A percentile compares a stretch with the other conserved stretches of the same genome.
Evolutionary conservation across 768 basidiomycete species (phyloP).

Genomic region (Chalciporus sphaerocephalus): DNA sequence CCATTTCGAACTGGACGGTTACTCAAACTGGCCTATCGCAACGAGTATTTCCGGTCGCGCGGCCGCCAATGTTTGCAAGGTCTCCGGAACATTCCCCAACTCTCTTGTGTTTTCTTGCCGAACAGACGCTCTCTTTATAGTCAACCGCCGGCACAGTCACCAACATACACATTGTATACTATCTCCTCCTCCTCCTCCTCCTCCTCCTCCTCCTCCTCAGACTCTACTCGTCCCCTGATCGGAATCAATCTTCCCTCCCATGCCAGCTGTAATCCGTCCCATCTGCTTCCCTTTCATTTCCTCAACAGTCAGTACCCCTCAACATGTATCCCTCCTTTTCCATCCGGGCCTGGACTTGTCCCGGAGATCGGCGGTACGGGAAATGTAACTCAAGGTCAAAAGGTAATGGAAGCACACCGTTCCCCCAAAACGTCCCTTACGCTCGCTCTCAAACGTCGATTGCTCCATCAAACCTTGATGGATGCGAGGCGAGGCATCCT

Average conservation of each 20-base stretch:
- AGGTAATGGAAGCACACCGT: slow-evolving; percentile 14
- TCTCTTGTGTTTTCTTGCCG: too few relatives aligned
- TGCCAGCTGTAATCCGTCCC: slow-evolving; percentile 2
- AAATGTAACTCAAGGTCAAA: slow-evolving; percentile 17
- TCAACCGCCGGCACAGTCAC: slow-evolving; percentile 3
- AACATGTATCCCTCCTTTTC: neutral
- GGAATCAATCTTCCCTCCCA: slow-evolving; percentile 3
- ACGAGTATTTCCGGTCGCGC: slow-evolving; percentile 14
- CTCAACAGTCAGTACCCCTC: neutral
- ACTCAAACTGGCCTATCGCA: slow-evolving; percentile 1
- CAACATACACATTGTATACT: too few relatives aligned
- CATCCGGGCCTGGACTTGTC: neutral
- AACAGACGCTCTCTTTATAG: too few relatives aligned
- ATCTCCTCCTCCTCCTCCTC: too few relatives aligned
- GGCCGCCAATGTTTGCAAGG: slow-evolving; percentile 13
- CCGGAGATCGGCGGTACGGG: slow-evolving; percentile 17
- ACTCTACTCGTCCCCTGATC: too few relatives aligned
- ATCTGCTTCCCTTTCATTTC: slow-evolving; percentile 5
- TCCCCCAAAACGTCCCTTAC: slow-evolving; percentile 4
- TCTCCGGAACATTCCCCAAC: neutral
- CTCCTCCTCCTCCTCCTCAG: too few relatives aligned
- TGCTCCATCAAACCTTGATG: slow-evolving; percentile 28
- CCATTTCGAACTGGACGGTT: slow-evolving; percentile 6
- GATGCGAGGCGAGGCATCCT: slow-evolving; percentile 12
- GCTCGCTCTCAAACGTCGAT: slow-evolving; percentile 1